A percentile compares a stretch with the other conserved stretches of the same genome.
phyloP scores from a whole-genome alignment of 768 basidiomycete species.

The Russula lepida region DNA sequence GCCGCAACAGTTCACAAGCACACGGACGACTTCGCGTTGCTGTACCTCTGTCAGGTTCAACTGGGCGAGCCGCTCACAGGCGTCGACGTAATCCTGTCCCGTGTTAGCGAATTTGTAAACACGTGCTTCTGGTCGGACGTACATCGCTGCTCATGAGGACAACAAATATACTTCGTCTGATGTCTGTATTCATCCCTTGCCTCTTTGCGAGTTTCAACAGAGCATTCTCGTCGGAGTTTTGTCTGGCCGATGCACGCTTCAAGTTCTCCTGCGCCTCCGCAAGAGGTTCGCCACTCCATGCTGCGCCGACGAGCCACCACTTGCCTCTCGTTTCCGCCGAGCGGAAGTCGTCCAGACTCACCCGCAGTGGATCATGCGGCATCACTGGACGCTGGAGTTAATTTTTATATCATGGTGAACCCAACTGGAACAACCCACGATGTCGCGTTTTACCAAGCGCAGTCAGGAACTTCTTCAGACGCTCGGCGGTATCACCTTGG shows the following conservation, averaged over 20 bases:
- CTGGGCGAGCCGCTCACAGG: conserved; percentile 81
- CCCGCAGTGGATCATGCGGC: conserved; percentile 77
- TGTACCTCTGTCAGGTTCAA: conserved; percentile 81
- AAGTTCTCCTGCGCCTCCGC: conserved; percentile 51
- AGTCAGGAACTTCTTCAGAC: conserved; percentile 82
- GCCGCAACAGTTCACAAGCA: conserved; percentile 85
- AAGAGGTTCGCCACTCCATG: conserved; percentile 90
- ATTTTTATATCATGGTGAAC: neutral
- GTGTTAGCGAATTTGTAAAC: neutral
- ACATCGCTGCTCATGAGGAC: conserved; percentile 96
- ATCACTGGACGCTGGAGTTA: conserved; percentile 44
- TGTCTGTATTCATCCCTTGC: conserved; percentile 99
- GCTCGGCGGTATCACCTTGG: conserved; percentile 65
- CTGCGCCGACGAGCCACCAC: conserved; percentile 98
- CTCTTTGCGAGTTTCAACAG: conserved; percentile 77
- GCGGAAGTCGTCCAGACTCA: conserved; percentile 78
- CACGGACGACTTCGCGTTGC: conserved; percentile 91
- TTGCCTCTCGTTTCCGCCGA: conserved; percentile 82
- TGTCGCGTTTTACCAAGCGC: conserved; percentile 70
- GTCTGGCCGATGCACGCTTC: conserved; percentile 23
- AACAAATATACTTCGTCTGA: conserved; percentile 83
- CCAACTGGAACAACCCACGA: conserved; percentile 34
- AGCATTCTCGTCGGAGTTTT: conserved; percentile 29
- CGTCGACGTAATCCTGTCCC: conserved; percentile 87
- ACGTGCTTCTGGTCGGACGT: conserved; percentile 25